phyloP scores from a whole-genome alignment of 2,329 filamentous ascomycete species.

The Diplodia intermedia region DNA sequence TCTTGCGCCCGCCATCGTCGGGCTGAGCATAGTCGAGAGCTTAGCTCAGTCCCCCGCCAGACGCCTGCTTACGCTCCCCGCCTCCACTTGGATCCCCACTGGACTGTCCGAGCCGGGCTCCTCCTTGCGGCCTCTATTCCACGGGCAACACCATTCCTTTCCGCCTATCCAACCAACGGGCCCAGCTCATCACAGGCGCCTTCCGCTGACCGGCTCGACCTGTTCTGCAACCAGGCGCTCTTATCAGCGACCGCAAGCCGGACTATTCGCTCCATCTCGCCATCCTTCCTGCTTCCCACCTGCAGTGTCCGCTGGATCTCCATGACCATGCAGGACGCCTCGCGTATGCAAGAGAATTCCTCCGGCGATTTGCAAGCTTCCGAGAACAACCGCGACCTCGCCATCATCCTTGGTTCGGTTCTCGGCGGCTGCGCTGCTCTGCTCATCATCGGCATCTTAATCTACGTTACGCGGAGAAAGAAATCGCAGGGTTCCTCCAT shows the following conservation, averaged over 20 bases:
- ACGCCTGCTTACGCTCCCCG: neutral
- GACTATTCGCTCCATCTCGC: neutral
- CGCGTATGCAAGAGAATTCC: constrained; percentile 11
- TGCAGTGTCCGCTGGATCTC: neutral
- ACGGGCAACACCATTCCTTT: constrained; percentile 11
- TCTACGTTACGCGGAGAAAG: constrained; percentile 46
- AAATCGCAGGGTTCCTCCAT: constrained; percentile 38
- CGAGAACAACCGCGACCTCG: constrained; percentile 38
- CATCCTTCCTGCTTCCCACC: neutral
- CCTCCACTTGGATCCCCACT: constrained; percentile 5
- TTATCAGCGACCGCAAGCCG: constrained; percentile 8
- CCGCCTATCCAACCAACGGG: constrained; percentile 5
- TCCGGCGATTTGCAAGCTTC: constrained; percentile 15
- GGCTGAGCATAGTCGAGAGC: constrained; percentile 25
- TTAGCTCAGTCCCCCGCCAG: constrained; percentile 9
- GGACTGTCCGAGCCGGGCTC: neutral
- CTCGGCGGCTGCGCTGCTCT: constrained; percentile 44
- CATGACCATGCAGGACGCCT: constrained; percentile 16
- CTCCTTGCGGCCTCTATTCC: constrained; percentile 14
- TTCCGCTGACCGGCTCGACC: constrained; percentile 12
- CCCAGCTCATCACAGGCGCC: neutral
- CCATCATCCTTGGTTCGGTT: constrained; percentile 47
- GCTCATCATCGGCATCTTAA: constrained; percentile 40
- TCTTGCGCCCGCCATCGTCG: neutral
- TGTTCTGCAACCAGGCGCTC: constrained; percentile 11